Base-by-base conservation (phyloP, 169 alveolate genomes). In the Plasmodium gonderi region DNA sequence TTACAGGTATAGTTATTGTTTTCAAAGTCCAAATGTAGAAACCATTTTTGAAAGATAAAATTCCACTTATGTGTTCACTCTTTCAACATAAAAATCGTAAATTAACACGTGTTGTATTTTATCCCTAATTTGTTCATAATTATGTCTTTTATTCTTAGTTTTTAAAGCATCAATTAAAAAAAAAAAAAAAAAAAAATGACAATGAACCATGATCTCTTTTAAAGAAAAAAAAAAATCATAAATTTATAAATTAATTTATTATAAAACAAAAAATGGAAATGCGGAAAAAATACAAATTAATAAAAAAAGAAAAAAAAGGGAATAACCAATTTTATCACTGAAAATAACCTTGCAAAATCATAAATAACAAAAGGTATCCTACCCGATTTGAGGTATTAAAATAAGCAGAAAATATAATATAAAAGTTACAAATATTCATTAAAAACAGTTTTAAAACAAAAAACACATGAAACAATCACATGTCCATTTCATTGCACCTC, bases 401-500 rank as follows among this genome's bases (percentile, higher is more conserved):
- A 29, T 11, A 60, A n/a, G 9, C 17, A 60, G 38, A 60, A 60
- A 60, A 5, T 3, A 12, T 60, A 60, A 11, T 60, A n/a, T 60
- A 23, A 60, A 60, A 17, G 26, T 60, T 29, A 20, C 26, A 60
- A 60, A 60, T 60, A 60, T 60, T 60, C 12, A 14, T 6, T 36
- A 3, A 60, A 60, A 60, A 60, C 72, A 14, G 36, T 60, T 60
- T 60, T 20, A 60, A 60, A 60, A 60, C 26, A 23, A 60, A 23
- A 60, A 2, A 60, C 26, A 3, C 72, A 29, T 60, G 72, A 60
- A 60, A 60, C 26, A n/a, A 20, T 29, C 1, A 36, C 72, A 60
- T 60, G 72, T 60, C 72, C 72, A 60, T 60, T 60, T 60, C 72
- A 23, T 36, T 60, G 33, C 72, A n/a, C 72, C 72, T 60, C 72